Base-by-base conservation (phyloP, 2,329 filamentous ascomycete species). In the Dactylellina haptotyla region DNA sequence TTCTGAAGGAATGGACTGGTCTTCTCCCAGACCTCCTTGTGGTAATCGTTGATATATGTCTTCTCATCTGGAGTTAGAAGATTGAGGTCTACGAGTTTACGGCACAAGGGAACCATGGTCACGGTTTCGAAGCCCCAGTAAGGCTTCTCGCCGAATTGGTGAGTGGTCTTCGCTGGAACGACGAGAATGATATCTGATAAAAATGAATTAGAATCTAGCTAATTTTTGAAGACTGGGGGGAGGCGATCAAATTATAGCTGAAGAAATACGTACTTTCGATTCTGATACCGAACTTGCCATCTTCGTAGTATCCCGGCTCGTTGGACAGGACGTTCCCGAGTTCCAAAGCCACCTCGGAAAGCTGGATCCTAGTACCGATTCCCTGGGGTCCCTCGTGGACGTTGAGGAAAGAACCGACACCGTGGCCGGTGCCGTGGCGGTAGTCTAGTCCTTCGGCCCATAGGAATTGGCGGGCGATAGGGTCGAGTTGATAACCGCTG, bases 301-400 rank as follows among this genome's bases (percentile, higher is more conserved):
- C 95, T 81, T 98, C 93, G 80, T 99, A 99, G 83, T 93, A 99
- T 28, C 95, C 95, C 1, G 95, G 95, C 81, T 99, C 93, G 78
- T 97, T 93, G 1, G 94, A 98, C 59, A 98, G 88, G 41, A 99
- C 94, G 78, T 99, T 97, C 46, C 95, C 95, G n/a, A 92, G 85
- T 0, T 92, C 87, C 28, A 99, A 85, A 0, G 95, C 86, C 4
- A 98, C 93, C 80, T 99, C 95, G 0, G 92, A 90, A 80, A 94
- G 97, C 78, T 96, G 91, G 39, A 96, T 88, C 46, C 95, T 87
- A 8, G 93, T 97, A 26, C 95, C 95, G 73, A 99, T 96, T 18
- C 95, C 95, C 75, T 99, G 96, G 1, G 95, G 95, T 0, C 95
- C 95, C 82, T 99, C 95, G 80, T 99, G 95, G 0, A 99, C 95